These are phyloP conservation scores for Mycoemilia scoparia DNA, from an alignment of 192 early-diverging fungal genomes.

Conservation along the genomic window DNA sequence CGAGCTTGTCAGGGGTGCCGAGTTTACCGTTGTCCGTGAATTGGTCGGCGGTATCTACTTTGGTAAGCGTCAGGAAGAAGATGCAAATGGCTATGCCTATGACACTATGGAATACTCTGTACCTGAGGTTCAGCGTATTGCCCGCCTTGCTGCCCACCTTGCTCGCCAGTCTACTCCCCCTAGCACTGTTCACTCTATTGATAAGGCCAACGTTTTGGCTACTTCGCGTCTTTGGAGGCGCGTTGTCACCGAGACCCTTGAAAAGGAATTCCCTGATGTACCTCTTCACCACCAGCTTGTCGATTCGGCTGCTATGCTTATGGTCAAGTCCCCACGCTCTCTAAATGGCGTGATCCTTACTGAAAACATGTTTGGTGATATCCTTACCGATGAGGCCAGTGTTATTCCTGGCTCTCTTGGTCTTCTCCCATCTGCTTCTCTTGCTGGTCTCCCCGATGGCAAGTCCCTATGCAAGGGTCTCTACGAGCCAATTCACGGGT, in stretches of 20 bases:
- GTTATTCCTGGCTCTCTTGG: constrained; percentile 92
- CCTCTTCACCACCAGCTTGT: constrained; percentile 82
- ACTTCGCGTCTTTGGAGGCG: constrained; percentile 94
- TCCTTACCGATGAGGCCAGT: constrained; percentile 85
- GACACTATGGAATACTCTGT: constrained; percentile 92
- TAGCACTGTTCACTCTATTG: constrained; percentile 82
- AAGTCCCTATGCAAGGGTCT: constrained; percentile 57
- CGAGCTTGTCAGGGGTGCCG: constrained; percentile 72
- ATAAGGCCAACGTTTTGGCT: constrained; percentile 98
- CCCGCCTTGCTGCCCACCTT: constrained; percentile 77
- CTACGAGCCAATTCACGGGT: constrained; percentile 99
- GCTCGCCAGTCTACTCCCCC: constrained; percentile 61
- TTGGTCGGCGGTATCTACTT: constrained; percentile 97
- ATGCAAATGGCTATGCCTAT: constrained; percentile 61
- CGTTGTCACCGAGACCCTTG: constrained; percentile 74
- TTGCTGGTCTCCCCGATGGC: constrained; percentile 70
- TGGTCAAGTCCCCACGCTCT: constrained; percentile 75
- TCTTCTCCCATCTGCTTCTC: constrained; percentile 76
- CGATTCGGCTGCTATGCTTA: constrained; percentile 92
- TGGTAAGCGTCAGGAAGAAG: constrained; percentile 77
- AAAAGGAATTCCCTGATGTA: constrained; percentile 77
- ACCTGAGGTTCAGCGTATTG: constrained; percentile 83
- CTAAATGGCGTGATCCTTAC: constrained; percentile 93
- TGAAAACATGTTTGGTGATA: constrained; percentile 99
- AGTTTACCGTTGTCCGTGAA: constrained; percentile 87